Conservation (phyloP, 2,329 filamentous ascomycete species). For the Thielaviopsis musarum region DNA sequence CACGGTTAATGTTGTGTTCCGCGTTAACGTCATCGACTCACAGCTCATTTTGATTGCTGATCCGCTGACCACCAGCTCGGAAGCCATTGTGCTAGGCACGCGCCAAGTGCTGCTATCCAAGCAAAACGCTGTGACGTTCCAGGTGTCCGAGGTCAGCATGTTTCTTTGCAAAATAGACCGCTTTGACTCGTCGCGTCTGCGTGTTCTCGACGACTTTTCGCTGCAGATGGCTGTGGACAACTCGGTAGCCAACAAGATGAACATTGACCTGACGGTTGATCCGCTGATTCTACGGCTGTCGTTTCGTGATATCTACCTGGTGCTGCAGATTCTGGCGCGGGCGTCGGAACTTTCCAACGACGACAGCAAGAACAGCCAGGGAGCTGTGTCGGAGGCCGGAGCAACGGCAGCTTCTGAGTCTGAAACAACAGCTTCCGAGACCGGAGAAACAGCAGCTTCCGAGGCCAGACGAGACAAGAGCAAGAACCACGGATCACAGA, state of each 20-base stretch:
- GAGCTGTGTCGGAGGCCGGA: slow-evolving; percentile 32
- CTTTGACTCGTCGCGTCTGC: slow-evolving; percentile 76
- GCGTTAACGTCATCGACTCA: slow-evolving; percentile 86
- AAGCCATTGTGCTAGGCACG: slow-evolving; percentile 87
- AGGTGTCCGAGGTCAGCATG: slow-evolving; percentile 92
- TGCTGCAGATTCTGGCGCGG: slow-evolving; percentile 79
- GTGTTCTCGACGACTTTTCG: slow-evolving; percentile 94
- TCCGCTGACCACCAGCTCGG: slow-evolving; percentile 72
- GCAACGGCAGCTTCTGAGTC: too few species aligned
- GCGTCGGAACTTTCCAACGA: slow-evolving; percentile 72
- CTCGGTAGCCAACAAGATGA: slow-evolving; percentile 46
- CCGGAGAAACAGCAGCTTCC: slow-evolving; percentile 22
- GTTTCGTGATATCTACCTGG: slow-evolving; percentile 83
- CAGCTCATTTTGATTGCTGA: slow-evolving; percentile 96
- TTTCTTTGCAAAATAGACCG: slow-evolving; percentile 97
- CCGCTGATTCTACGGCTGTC: slow-evolving; percentile 82
- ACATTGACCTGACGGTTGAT: slow-evolving; percentile 75
- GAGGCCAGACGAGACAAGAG: slow-evolving; percentile 3
- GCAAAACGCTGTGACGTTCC: slow-evolving; percentile 84
- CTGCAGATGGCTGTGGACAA: slow-evolving; percentile 75
- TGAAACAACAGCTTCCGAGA: neutral
- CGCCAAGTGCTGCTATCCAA: slow-evolving; percentile 87
- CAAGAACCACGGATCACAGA: slow-evolving; percentile 14
- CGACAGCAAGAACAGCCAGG: slow-evolving; percentile 33
- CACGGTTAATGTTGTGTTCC: slow-evolving; percentile 64